Evolutionary conservation across 371 early-diverging fungal species (phyloP).

Genomic region (Umbelopsis sp.): DNA sequence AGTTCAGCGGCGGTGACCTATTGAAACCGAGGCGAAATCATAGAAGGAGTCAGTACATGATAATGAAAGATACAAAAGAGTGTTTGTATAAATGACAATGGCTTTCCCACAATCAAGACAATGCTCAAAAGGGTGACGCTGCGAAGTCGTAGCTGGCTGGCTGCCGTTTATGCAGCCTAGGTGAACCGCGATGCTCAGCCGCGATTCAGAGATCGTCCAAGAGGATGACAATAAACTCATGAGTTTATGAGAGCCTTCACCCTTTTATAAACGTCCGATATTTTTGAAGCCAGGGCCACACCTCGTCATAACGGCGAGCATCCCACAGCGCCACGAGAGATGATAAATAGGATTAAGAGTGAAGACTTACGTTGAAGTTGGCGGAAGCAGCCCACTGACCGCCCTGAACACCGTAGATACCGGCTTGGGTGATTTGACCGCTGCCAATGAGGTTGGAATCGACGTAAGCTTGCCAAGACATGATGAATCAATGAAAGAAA

Average conservation of each 20-base stretch:
- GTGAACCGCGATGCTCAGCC: too few relatives aligned
- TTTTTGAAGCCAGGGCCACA: too few relatives aligned
- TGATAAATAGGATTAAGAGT: neutral
- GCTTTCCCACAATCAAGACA: neutral
- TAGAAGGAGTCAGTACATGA: neutral
- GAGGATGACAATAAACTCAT: too few relatives aligned
- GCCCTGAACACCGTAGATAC: slow-evolving; percentile 84
- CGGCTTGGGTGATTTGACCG: slow-evolving; percentile 70
- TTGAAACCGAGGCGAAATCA: neutral
- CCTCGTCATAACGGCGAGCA: too few relatives aligned
- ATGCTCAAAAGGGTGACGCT: neutral
- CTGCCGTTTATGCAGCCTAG: too few relatives aligned
- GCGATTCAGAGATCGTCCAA: too few relatives aligned
- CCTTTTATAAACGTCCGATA: too few relatives aligned
- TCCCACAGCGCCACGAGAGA: neutral
- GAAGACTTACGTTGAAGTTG: slow-evolving; percentile 63
- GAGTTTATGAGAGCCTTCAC: too few relatives aligned
- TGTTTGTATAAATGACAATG: too few relatives aligned
- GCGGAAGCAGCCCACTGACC: slow-evolving; percentile 79
- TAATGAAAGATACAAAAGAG: neutral
- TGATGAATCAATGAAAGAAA: slow-evolving; percentile 35
- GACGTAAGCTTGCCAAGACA: slow-evolving; percentile 91
- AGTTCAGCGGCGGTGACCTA: slow-evolving; percentile 67
- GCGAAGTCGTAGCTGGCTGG: too few relatives aligned
- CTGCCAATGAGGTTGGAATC: slow-evolving; percentile 83